A percentile compares a stretch with the other conserved stretches of the same genome.
phyloP scores from a whole-genome alignment of 208 protist species.

The Trypanosoma grayi region DNA sequence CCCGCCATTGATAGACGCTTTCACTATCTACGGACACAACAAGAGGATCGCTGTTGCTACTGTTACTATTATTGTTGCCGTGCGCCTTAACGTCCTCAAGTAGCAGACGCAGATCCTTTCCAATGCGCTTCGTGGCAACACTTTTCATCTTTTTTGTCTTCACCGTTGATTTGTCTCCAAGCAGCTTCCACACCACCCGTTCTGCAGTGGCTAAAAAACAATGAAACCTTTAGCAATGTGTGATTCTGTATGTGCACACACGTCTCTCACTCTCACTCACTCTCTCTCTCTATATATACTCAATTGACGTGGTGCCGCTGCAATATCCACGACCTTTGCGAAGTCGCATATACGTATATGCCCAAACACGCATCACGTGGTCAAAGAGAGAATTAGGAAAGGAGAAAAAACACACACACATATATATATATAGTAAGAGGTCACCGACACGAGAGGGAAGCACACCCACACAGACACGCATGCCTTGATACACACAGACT shows the following conservation, averaged over 20 bases:
- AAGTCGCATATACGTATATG: slow-evolving; percentile 2
- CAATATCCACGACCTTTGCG: too few species aligned
- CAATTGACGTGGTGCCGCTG: too few species aligned
- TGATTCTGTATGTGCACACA: too few species aligned
- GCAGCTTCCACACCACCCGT: neutral
- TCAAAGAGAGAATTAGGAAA: neutral
- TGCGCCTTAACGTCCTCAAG: slow-evolving; percentile 6
- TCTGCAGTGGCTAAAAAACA: neutral
- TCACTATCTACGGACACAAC: slow-evolving; percentile 9
- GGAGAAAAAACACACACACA: neutral
- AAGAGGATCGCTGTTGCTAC: neutral
- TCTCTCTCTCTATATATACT: too few species aligned
- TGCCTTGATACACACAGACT: too few species aligned
- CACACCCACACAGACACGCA: neutral
- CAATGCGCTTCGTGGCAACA: slow-evolving; percentile 30
- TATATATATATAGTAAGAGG: slow-evolving; percentile 5
- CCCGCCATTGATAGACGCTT: slow-evolving; percentile 44
- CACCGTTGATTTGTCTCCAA: neutral
- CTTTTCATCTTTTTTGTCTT: slow-evolving; percentile 12
- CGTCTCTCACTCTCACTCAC: too few species aligned
- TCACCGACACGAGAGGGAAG: too few species aligned
- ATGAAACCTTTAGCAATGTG: too few species aligned
- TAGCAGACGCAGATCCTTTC: slow-evolving; percentile 39
- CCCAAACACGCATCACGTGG: neutral
- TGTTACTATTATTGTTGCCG: neutral